Conservation (phyloP, 768 basidiomycete species). For the Boletus fagicola region DNA sequence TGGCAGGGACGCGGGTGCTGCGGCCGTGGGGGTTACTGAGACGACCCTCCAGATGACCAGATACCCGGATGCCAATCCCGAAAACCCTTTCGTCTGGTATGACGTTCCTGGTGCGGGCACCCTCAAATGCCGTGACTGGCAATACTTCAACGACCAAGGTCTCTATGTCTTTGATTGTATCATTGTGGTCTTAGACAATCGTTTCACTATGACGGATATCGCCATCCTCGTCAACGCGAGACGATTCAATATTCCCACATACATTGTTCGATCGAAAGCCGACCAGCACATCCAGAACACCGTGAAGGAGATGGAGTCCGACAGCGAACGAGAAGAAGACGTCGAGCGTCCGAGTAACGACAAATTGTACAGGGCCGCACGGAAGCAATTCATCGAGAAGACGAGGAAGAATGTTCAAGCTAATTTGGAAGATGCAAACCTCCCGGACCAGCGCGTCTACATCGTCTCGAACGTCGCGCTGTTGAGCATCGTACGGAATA, state of each 20-base stretch:
- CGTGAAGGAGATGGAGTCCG: no score
- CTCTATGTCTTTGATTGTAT: constrained; percentile 39
- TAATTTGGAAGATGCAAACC: no score
- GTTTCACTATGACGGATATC: constrained; percentile 35
- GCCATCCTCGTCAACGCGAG: constrained; percentile 33
- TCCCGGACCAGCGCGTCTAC: no score
- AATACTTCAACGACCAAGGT: constrained; percentile 38
- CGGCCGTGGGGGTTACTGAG: constrained; percentile 30
- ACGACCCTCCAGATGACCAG: constrained; percentile 29
- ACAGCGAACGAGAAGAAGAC: no score
- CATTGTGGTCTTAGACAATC: constrained; percentile 33
- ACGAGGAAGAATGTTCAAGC: no score
- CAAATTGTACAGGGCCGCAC: no score
- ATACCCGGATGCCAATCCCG: constrained; percentile 25
- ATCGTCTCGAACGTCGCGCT: no score
- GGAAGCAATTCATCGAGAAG: no score
- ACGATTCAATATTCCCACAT: constrained; percentile 33
- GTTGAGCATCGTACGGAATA: no score
- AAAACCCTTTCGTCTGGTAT: constrained; percentile 32
- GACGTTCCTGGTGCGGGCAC: constrained; percentile 40
- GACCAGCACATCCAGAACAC: constrained; percentile 28
- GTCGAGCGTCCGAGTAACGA: no score
- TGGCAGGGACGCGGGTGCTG: constrained; percentile 21
- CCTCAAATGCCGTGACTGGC: constrained; percentile 31
- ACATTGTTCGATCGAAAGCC: constrained; percentile 38